These are phyloP conservation scores for Xylariales sp. DNA, from an alignment of 2,329 filamentous ascomycete species.

Conservation along the genomic window DNA sequence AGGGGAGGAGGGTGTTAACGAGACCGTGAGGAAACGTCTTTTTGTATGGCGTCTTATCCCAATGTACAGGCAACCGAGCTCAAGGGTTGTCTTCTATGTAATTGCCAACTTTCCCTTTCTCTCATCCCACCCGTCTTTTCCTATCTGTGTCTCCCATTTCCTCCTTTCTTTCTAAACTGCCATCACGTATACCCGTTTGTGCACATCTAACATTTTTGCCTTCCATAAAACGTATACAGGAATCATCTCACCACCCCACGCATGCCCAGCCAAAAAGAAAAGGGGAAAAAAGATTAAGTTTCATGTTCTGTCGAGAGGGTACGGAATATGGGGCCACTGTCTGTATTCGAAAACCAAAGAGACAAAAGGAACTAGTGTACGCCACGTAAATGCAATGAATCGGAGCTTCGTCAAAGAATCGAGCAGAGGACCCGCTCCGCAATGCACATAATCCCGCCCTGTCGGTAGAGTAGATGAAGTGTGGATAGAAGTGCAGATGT, in stretches of 20 bases:
- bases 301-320: conserved; percentile 17
- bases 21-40: background rate
- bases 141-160: background rate
- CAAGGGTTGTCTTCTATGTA: conserved; percentile 2
- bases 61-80: conserved; percentile 17
- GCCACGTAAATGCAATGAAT: conserved; percentile 47
- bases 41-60: conserved; percentile 6
- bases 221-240: conserved; percentile 39
- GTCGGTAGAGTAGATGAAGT: conserved; percentile 21
- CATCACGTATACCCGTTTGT: conserved; percentile 29
- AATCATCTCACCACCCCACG: conserved; percentile 17
- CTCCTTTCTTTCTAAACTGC: conserved; percentile 25
- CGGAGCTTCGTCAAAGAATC: conserved; percentile 38
- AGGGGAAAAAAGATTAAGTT: background rate
- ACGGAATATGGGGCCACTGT: background rate
- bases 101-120: conserved; percentile 10
- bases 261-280: conserved; percentile 10
- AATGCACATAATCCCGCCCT: conserved; percentile 21
- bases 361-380: conserved; percentile 41
- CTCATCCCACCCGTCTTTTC: background rate
- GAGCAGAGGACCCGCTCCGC: conserved; percentile 41
- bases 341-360: conserved; percentile 33
- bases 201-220: conserved; percentile 29
- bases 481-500: conserved; percentile 9
- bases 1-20: background rate